phyloP scores from a whole-genome alignment of 805 yeast genomes.

The Saturnispora mendoncae region DNA sequence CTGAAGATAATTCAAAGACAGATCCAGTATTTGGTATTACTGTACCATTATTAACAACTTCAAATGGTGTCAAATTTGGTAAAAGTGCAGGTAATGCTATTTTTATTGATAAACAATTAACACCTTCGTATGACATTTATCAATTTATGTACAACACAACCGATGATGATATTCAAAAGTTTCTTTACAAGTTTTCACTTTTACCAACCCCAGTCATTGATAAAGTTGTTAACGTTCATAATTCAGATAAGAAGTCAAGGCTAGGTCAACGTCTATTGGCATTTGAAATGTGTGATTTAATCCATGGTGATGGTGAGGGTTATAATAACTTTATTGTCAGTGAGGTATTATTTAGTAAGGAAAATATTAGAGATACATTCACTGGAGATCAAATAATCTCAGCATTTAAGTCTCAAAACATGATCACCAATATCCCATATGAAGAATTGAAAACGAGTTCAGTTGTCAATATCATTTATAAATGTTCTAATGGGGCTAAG shows the following conservation, averaged over 20 bases:
- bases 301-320: slow-evolving; percentile 79
- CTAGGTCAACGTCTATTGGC: slow-evolving; percentile 75
- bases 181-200: slow-evolving; percentile 71
- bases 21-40: slow-evolving; percentile 63
- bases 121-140: slow-evolving; percentile 73
- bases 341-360: slow-evolving; percentile 43
- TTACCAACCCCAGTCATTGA: slow-evolving; percentile 57
- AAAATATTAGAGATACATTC: slow-evolving; percentile 26
- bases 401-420: slow-evolving; percentile 52
- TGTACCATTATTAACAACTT: slow-evolving; percentile 80
- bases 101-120: slow-evolving; percentile 66
- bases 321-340: slow-evolving; percentile 59
- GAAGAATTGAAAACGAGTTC: slow-evolving; percentile 28
- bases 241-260: slow-evolving; percentile 50
- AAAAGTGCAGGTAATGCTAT: slow-evolving; percentile 96
- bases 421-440: slow-evolving; percentile 34
- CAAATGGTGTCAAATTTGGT: slow-evolving; percentile 90
- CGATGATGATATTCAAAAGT: slow-evolving; percentile 63
- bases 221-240: slow-evolving; percentile 44
- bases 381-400: slow-evolving; percentile 41
- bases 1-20: slow-evolving; percentile 11
- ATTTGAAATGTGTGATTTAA: slow-evolving; percentile 72
- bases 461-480: slow-evolving; percentile 45
- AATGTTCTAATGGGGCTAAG: slow-evolving; percentile 40
- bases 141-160: slow-evolving; percentile 76